Conservation (phyloP, 2,329 filamentous ascomycete species). For the Penicillium psychrosexuale region DNA sequence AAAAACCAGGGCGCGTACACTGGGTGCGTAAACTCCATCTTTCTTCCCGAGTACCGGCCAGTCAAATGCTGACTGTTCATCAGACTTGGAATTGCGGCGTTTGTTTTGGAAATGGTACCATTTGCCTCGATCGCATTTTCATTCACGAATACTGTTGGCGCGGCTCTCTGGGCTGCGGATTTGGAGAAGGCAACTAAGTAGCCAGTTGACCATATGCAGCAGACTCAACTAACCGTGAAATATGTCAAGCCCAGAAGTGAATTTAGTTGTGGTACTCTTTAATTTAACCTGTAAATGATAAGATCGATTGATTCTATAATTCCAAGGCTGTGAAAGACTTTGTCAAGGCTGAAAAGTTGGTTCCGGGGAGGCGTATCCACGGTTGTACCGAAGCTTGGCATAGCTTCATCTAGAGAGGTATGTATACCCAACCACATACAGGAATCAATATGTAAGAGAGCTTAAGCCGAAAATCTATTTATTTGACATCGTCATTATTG, state of each 20-base stretch:
- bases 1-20: conserved; percentile 74
- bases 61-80: conserved; percentile 15
- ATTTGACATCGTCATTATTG: neutral
- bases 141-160: conserved; percentile 89
- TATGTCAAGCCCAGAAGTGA: neutral
- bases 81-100: conserved; percentile 70
- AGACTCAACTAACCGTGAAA: neutral
- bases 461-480: neutral
- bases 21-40: conserved; percentile 55
- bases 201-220: neutral
- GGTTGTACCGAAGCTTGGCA: neutral
- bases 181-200: conserved; percentile 57
- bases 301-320: neutral
- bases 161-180: conserved; percentile 91
- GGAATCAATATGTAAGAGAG: neutral
- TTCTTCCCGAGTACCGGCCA: conserved; percentile 4
- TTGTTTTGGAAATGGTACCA: conserved; percentile 79
- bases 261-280: neutral
- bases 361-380: neutral
- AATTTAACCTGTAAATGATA: neutral
- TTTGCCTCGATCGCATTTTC: conserved; percentile 78
- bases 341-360: neutral
- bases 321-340: neutral
- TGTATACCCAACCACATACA: neutral
- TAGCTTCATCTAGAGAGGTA: neutral